Percentiles rank a stretch among this genome's conserved stretches.
Evolutionary conservation across 148 eudicot species (phyloP).

Genomic region (Chenopodium album): DNA sequence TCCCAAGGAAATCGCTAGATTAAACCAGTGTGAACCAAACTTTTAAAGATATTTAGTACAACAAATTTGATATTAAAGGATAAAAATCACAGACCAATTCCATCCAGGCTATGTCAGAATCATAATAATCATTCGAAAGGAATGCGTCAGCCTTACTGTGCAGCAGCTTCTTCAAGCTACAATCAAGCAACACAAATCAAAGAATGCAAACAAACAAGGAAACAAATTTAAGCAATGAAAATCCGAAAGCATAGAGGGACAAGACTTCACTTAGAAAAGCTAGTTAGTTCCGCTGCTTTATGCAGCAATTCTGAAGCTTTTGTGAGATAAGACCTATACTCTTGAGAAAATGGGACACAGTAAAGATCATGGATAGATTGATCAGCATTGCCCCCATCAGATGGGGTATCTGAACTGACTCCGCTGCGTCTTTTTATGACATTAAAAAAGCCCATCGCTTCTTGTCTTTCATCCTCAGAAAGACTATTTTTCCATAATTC

Average conservation of each 20-base stretch:
- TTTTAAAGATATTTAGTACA: not conserved
- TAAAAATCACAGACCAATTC: slow-evolving; percentile 62
- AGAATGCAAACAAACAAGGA: not conserved
- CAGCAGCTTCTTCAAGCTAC: slow-evolving; percentile 83
- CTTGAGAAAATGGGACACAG: slow-evolving; percentile 69
- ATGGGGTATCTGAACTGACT: slow-evolving; percentile 27
- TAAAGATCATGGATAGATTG: slow-evolving; percentile 52
- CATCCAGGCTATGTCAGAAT: slow-evolving; percentile 99
- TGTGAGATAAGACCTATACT: slow-evolving; percentile 52
- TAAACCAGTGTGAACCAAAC: not conserved
- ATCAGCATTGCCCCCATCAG: slow-evolving; percentile 20
- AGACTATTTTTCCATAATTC: slow-evolving; percentile 80
- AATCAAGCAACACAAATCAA: slow-evolving; percentile 21
- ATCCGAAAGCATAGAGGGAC: not conserved
- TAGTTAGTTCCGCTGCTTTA: slow-evolving; percentile 75
- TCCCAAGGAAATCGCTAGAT: not conserved
- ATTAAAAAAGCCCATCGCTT: slow-evolving; percentile 79
- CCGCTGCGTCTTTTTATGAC: slow-evolving; percentile 72
- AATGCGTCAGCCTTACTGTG: slow-evolving; percentile 88
- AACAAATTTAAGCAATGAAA: slow-evolving; percentile 5
- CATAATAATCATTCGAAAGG: slow-evolving; percentile 94
- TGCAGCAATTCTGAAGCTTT: slow-evolving; percentile 72
- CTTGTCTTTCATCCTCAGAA: slow-evolving; percentile 60
- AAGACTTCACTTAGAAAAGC: slow-evolving; percentile 58
- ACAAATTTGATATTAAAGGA: not conserved